Percentiles rank a stretch among this genome's conserved stretches.
Evolutionary conservation across 1,284 basidiomycete species (phyloP).

Genomic region (Trichosporon ovoides): DNA sequence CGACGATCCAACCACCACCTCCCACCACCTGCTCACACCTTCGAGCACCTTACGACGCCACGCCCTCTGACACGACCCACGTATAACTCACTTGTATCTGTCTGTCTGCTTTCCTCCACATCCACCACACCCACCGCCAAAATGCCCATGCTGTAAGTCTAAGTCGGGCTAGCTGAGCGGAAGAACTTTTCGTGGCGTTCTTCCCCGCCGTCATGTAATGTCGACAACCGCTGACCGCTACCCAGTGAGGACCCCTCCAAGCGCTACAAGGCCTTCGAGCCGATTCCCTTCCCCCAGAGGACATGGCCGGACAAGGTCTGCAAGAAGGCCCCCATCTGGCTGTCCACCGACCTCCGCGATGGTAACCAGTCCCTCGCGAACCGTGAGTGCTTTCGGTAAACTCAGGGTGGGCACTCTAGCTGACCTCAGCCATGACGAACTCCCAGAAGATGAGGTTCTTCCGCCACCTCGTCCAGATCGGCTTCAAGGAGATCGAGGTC

Average conservation of each 20-base stretch:
- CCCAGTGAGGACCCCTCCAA: constrained; percentile 70
- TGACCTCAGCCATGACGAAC: constrained; percentile 71
- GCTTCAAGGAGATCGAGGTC: constrained; percentile 96
- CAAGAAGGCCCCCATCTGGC: constrained; percentile 83
- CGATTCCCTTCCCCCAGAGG: constrained; percentile 71
- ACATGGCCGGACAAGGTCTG: constrained; percentile 89
- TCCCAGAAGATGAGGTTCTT: constrained; percentile 92
- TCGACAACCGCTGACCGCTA: constrained; percentile 6
- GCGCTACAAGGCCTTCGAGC: constrained; percentile 83
- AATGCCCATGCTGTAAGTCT: constrained; percentile 26
- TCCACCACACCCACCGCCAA: neutral
- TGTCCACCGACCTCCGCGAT: constrained; percentile 94
- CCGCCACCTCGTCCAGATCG: constrained; percentile 78
- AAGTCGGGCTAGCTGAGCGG: neutral
- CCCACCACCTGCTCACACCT: neutral
- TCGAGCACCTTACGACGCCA: constrained; percentile 2
- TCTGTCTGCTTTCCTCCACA: no score
- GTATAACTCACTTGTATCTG: neutral
- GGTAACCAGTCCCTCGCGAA: constrained; percentile 95
- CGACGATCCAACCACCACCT: neutral
- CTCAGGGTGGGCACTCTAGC: neutral
- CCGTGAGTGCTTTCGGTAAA: constrained; percentile 46
- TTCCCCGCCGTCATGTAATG: neutral
- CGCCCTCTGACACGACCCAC: neutral
- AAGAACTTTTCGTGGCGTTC: neutral